Base-by-base conservation (phyloP, 208 protist genomes). In the Trypanosomatidae sp. region DNA sequence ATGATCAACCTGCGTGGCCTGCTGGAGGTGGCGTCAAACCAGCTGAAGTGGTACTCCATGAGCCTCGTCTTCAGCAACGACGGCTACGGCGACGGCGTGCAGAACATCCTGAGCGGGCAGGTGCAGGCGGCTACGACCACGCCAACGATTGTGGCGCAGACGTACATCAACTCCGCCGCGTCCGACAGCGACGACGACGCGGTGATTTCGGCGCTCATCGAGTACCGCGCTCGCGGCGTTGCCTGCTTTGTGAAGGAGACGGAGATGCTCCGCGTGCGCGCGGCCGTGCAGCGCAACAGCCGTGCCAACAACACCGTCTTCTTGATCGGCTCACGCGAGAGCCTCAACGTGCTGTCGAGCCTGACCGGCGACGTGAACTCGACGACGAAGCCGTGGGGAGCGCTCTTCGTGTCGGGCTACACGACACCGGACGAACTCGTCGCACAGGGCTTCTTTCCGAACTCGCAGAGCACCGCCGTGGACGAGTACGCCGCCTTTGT, bases 401-500 rank as follows among this genome's bases (percentile, higher is more conserved):
- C 87, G 30, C 56, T 96, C 60, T 93, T 92, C 76, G 84, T 91
- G 15, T 86, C 92, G 9, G 55, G 72, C 28, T 92, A 91, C 81
- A 86, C 81, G 3, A 73, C 86, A 10, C 82, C 79, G 28, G 60
- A 22, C 5, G 68, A 85, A 41, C 70, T 94, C 39, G 73, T 87
- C 47, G 62, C n/a, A 8, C 67, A 85, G 28, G 83, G 82, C 67
- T 88, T 86, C 79, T 91, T 89, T 67, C 68, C 66, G 12, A 52
- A 6, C 0, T 56, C 76, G 19, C 10, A 28, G n/a, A 28, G 41
- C 28, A 66, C 25, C 55, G 64, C 69, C 5, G 58, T 96, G n/a
- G 90, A 94, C 62, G 80, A 93, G 50, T 90, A 86, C 74, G 83
- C 82, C n/a, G 87, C 92, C 22, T 92, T 85, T 66, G 77, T 92